Evolutionary conservation across 139 green algal species (phyloP).

Genomic region (Coelastrella sp.): DNA sequence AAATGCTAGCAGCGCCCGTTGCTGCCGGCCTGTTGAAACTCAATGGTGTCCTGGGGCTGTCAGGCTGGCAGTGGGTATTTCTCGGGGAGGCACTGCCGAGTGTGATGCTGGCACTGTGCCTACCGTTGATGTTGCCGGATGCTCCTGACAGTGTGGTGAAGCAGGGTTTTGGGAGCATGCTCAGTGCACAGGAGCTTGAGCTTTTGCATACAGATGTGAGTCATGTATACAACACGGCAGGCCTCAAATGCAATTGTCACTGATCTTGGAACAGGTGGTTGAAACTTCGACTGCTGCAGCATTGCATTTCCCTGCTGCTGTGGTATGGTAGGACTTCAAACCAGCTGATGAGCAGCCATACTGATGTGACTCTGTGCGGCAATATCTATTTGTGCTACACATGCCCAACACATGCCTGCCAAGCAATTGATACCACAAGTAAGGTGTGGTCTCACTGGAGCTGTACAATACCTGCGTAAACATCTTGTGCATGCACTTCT

Average conservation of each 20-base stretch:
- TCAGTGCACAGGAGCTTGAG: not conserved
- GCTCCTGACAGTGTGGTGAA: not conserved
- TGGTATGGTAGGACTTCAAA: too few species aligned
- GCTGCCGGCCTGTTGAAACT: constrained; percentile 38
- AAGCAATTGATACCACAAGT: too few species aligned
- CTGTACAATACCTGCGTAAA: not conserved
- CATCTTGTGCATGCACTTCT: not conserved
- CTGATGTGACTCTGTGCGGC: too few species aligned
- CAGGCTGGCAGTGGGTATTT: constrained; percentile 42
- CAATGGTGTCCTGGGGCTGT: constrained; percentile 34
- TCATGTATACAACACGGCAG: not conserved
- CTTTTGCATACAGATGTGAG: constrained; percentile 30
- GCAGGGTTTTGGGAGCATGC: not conserved
- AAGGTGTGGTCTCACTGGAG: not conserved
- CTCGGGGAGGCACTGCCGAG: constrained; percentile 28
- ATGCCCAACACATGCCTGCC: too few species aligned
- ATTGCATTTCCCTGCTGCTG: too few species aligned
- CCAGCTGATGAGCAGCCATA: too few species aligned
- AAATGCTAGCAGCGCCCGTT: constrained; percentile 38
- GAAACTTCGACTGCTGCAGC: too few species aligned
- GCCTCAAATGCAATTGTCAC: not conserved
- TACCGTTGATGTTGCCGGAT: constrained; percentile 25
- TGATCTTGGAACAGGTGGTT: too few species aligned
- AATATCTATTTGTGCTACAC: too few species aligned
- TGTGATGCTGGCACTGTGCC: constrained; percentile 29